Evolutionary conservation across 2,329 filamentous ascomycete genomes (phyloP).

Genomic region (Botrytis cinerea): DNA sequence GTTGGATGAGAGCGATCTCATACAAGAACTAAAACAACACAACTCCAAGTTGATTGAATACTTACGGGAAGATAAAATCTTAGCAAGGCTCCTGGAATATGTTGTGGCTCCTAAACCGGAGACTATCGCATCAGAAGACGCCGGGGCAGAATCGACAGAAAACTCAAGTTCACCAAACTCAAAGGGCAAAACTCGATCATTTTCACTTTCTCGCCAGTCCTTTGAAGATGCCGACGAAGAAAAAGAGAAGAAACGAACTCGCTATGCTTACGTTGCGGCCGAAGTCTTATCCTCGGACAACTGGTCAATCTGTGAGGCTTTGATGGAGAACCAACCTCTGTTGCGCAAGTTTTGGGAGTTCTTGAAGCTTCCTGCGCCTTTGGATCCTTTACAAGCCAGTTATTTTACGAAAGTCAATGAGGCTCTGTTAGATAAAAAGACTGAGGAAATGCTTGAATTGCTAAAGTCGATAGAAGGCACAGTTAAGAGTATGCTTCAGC

Average conservation of each 20-base stretch:
- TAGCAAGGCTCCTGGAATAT: conserved; percentile 86
- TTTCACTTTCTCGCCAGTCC: conserved; percentile 52
- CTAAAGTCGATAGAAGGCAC: conserved; percentile 82
- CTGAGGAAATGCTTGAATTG: conserved; percentile 91
- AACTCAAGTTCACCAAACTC: conserved; percentile 54
- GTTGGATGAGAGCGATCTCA: conserved; percentile 91
- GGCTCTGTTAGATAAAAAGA: conserved; percentile 96
- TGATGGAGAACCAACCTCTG: conserved; percentile 80
- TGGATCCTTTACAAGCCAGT: conserved; percentile 91
- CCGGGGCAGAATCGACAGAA: conserved; percentile 54
- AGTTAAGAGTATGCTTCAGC: conserved; percentile 81
- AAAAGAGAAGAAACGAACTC: conserved; percentile 85
- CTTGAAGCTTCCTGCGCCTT: conserved; percentile 75
- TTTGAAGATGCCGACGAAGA: conserved; percentile 65
- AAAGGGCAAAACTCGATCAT: conserved; percentile 50
- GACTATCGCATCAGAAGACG: conserved; percentile 54
- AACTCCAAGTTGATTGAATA: conserved; percentile 98
- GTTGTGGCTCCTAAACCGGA: conserved; percentile 78
- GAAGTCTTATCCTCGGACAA: conserved; percentile 94
- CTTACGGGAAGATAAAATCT: conserved; percentile 80
- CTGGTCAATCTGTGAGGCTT: conserved; percentile 92
- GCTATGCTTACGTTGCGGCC: conserved; percentile 90
- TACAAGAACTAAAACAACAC: conserved; percentile 97
- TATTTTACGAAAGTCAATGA: conserved; percentile 99
- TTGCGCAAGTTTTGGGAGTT: conserved; percentile 90